Conservation (phyloP, 78 protist species). For the Chrysochromulina parva region DNA sequence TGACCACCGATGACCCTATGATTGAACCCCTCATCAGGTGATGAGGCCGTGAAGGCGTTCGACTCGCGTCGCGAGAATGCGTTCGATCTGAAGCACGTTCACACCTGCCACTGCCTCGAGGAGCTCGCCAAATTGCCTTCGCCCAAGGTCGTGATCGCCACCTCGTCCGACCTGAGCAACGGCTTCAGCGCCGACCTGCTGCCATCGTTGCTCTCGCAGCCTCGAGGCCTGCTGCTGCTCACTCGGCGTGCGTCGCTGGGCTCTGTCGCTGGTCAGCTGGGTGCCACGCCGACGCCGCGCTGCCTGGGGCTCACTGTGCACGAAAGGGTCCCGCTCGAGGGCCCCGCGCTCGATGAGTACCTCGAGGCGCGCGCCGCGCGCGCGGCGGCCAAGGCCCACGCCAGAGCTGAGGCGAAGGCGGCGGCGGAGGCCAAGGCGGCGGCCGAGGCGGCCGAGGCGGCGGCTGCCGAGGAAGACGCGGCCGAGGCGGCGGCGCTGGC, state of each 20-base stretch:
- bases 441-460: not conserved
- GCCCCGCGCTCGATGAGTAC: not conserved
- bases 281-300: not conserved
- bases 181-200: not conserved
- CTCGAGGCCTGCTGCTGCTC: not conserved
- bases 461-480: not conserved
- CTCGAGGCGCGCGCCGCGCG: not conserved
- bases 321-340: not conserved
- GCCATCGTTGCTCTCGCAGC: not conserved
- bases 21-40: not conserved
- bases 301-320: not conserved
- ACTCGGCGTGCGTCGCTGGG: not conserved
- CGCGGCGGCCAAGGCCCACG: too few relatives aligned
- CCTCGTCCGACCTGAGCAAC: not conserved
- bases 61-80: constrained; percentile 38
- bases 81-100: not conserved
- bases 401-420: too few relatives aligned
- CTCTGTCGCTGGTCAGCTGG: not conserved
- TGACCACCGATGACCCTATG: too few relatives aligned
- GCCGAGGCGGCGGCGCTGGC: not conserved
- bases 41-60: constrained; percentile 10
- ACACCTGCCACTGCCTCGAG: not conserved
- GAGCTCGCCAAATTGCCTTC: not conserved
- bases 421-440: not conserved
- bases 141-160: constrained; percentile 1